phyloP scores from a whole-genome alignment of 805 yeast genomes.

The Candida koratica region DNA sequence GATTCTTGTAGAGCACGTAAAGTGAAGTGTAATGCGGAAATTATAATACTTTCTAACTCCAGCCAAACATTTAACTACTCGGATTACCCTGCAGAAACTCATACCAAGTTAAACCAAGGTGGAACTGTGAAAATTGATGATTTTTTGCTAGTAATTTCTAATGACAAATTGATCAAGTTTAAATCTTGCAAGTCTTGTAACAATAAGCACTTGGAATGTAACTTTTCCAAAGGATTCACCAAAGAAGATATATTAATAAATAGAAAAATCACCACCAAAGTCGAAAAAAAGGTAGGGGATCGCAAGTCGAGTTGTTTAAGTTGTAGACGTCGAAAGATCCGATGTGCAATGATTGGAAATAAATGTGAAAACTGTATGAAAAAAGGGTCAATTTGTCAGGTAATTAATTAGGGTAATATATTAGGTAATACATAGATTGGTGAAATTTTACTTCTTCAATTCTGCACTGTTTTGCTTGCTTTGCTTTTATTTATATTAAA shows the following conservation, averaged over 20 bases:
- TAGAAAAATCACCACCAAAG: slow-evolving; percentile 18
- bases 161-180: slow-evolving; percentile 44
- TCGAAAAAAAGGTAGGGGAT: slow-evolving; percentile 11
- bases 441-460: no score
- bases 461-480: no score
- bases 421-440: no score
- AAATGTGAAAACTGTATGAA: slow-evolving; percentile 41
- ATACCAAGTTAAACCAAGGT: slow-evolving; percentile 7
- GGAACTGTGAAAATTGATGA: slow-evolving; percentile 9
- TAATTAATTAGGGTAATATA: slow-evolving; percentile 5
- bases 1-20: slow-evolving; percentile 66
- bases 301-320: slow-evolving; percentile 38
- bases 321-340: slow-evolving; percentile 43
- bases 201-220: slow-evolving; percentile 43
- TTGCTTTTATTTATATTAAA: no score
- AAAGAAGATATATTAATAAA: slow-evolving; percentile 51
- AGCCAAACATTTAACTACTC: slow-evolving; percentile 5
- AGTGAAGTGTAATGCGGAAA: slow-evolving; percentile 70
- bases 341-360: slow-evolving; percentile 33
- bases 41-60: slow-evolving; percentile 32
- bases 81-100: slow-evolving; percentile 7
- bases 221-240: slow-evolving; percentile 63
- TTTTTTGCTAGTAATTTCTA: slow-evolving; percentile 18
- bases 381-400: slow-evolving; percentile 30
- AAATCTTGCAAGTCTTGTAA: slow-evolving; percentile 54